Percentiles rank a stretch among this genome's conserved stretches.
Conservation (phyloP, 768 basidiomycete species). For the Rubroboletus satanas region DNA sequence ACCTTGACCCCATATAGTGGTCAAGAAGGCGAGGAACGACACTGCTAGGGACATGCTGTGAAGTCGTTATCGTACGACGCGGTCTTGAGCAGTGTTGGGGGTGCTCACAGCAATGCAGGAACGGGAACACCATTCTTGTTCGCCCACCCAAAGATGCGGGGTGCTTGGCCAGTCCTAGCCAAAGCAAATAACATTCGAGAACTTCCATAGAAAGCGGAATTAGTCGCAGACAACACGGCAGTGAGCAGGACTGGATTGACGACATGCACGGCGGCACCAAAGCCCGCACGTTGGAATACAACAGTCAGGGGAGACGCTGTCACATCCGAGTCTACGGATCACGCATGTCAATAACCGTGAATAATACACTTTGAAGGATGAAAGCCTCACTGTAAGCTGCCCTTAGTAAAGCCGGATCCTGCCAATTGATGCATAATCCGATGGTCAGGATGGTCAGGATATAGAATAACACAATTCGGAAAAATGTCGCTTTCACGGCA, state of each 20-base stretch:
- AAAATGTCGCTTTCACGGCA: slow-evolving; percentile 66
- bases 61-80: neutral
- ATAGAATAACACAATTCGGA: slow-evolving; percentile 64
- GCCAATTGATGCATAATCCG: slow-evolving; percentile 60
- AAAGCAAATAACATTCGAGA: slow-evolving; percentile 58
- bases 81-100: slow-evolving; percentile 9
- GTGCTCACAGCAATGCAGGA: slow-evolving; percentile 47
- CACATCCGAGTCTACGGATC: slow-evolving; percentile 41
- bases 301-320: slow-evolving; percentile 61
- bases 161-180: slow-evolving; percentile 64
- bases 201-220: slow-evolving; percentile 63
- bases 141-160: slow-evolving; percentile 59
- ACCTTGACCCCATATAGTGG: slow-evolving; percentile 56
- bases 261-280: slow-evolving; percentile 57
- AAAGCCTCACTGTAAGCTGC: slow-evolving; percentile 39
- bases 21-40: slow-evolving; percentile 49
- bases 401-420: slow-evolving; percentile 48
- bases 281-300: slow-evolving; percentile 58
- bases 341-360: neutral
- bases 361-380: neutral
- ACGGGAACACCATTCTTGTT: slow-evolving; percentile 63
- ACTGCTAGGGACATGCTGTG: slow-evolving; percentile 46
- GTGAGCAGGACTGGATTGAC: slow-evolving; percentile 67
- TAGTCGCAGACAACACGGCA: slow-evolving; percentile 60
- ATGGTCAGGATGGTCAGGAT: slow-evolving; percentile 62